phyloP scores from a whole-genome alignment of 352 stramenopile genomes.

The Pythium pyrilobum region DNA sequence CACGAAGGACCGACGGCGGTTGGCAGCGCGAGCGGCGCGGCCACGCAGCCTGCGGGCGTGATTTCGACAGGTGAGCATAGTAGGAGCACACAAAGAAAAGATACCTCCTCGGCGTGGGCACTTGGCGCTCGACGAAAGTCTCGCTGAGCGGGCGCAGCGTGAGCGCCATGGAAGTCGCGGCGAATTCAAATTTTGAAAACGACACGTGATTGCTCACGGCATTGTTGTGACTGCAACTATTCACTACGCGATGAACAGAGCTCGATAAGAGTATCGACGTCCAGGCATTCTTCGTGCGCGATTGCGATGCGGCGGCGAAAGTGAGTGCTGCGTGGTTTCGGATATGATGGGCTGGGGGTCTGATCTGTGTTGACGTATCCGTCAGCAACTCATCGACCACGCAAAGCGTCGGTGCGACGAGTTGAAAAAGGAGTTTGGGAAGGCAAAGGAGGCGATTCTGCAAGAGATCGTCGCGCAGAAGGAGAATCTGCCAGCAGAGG shows the following conservation, averaged over 20 bases:
- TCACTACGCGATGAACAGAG: no score
- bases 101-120: no score
- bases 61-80: not conserved
- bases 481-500: conserved; percentile 35
- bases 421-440: conserved; percentile 42
- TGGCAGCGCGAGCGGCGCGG: not conserved
- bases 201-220: not conserved
- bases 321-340: conserved; percentile 8
- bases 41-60: not conserved
- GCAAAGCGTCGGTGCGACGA: conserved; percentile 38
- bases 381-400: conserved; percentile 62
- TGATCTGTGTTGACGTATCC: no score
- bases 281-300: conserved; percentile 37
- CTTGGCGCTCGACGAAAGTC: no score
- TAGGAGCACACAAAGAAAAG: no score
- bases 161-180: not conserved
- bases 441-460: conserved; percentile 49
- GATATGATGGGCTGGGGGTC: not conserved
- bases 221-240: not conserved
- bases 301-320: conserved; percentile 39
- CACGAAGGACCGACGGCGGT: conserved; percentile 8
- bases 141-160: not conserved
- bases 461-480: conserved; percentile 56
- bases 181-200: conserved; percentile 4
- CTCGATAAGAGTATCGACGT: conserved; percentile 32